Evolutionary conservation across 2,329 filamentous ascomycete species (phyloP).

Genomic region (Stachybotrys chartarum): DNA sequence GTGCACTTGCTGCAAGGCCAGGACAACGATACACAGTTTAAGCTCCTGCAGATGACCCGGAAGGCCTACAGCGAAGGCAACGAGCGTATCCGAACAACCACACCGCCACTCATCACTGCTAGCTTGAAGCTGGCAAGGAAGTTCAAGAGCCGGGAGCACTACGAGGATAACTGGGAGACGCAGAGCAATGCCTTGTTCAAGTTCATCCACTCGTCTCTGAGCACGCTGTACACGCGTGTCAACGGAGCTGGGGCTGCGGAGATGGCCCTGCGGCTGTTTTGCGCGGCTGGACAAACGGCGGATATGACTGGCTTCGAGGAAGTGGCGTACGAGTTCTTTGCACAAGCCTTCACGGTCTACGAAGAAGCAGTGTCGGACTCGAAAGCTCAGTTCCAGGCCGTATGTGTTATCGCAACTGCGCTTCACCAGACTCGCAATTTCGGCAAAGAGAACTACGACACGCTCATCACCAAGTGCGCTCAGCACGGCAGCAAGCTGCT

Average conservation of each 20-base stretch:
- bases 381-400: conserved; percentile 94
- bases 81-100: conserved; percentile 93
- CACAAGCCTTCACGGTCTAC: conserved; percentile 96
- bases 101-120: conserved; percentile 82
- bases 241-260: conserved; percentile 73
- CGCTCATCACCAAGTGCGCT: conserved; percentile 94
- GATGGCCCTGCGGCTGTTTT: conserved; percentile 80
- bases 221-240: conserved; percentile 80
- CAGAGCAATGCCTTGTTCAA: conserved; percentile 78
- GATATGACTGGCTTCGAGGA: conserved; percentile 91
- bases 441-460: conserved; percentile 96
- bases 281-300: conserved; percentile 85
- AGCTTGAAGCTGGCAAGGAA: conserved; percentile 83
- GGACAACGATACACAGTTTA: conserved; percentile 90
- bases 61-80: conserved; percentile 88
- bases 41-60: conserved; percentile 78
- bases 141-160: conserved; percentile 88
- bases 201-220: conserved; percentile 86
- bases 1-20: conserved; percentile 78
- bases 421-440: conserved; percentile 87
- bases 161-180: conserved; percentile 55
- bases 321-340: conserved; percentile 96
- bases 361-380: conserved; percentile 95
- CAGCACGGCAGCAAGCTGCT: conserved; percentile 94
- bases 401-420: conserved; percentile 86